A percentile compares a stretch with the other conserved stretches of the same genome.
phyloP scores from a whole-genome alignment of 768 basidiomycete genomes.

The Xerocomellus chrysenteron region DNA sequence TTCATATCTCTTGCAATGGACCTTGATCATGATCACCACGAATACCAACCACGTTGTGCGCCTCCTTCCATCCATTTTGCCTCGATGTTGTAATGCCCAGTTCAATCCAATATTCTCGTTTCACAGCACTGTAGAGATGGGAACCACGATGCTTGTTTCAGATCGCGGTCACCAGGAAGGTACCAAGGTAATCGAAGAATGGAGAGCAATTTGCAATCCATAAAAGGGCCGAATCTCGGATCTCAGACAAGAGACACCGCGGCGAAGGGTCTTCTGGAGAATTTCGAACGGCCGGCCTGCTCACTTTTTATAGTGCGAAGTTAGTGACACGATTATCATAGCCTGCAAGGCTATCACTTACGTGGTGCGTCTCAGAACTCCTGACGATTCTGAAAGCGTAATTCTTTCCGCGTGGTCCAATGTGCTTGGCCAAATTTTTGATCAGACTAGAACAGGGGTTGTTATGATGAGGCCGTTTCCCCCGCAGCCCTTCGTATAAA shows the following conservation, averaged over 20 bases:
- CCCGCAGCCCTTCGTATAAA: slow-evolving; percentile 17
- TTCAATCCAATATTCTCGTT: slow-evolving; percentile 10
- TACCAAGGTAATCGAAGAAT: slow-evolving; percentile 19
- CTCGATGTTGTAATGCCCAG: slow-evolving; percentile 20
- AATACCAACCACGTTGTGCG: slow-evolving; percentile 14
- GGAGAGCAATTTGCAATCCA: slow-evolving; percentile 18
- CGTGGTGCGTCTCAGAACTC: slow-evolving; percentile 19
- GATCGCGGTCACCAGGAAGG: slow-evolving; percentile 7
- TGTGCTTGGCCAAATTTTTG: not conserved
- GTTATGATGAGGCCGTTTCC: slow-evolving; percentile 5
- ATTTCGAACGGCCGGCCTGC: slow-evolving; percentile 8
- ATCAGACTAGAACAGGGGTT: slow-evolving; percentile 12
- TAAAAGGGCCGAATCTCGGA: slow-evolving; percentile 12
- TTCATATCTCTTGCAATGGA: slow-evolving; percentile 23
- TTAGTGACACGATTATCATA: slow-evolving; percentile 18
- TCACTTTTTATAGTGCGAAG: slow-evolving; percentile 13
- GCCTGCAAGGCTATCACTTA: slow-evolving; percentile 23
- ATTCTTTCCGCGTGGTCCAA: slow-evolving; percentile 10
- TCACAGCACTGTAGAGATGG: slow-evolving; percentile 5
- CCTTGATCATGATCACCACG: slow-evolving; percentile 11
- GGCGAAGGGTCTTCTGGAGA: slow-evolving; percentile 19
- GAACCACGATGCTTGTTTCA: slow-evolving; percentile 14
- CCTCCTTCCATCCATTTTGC: not conserved
- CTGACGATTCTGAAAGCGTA: slow-evolving; percentile 11
- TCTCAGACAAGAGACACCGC: slow-evolving; percentile 26